These are phyloP conservation scores for Petunia hybrid DNA, from an alignment of 305 asterid species.

Conservation along the genomic window DNA sequence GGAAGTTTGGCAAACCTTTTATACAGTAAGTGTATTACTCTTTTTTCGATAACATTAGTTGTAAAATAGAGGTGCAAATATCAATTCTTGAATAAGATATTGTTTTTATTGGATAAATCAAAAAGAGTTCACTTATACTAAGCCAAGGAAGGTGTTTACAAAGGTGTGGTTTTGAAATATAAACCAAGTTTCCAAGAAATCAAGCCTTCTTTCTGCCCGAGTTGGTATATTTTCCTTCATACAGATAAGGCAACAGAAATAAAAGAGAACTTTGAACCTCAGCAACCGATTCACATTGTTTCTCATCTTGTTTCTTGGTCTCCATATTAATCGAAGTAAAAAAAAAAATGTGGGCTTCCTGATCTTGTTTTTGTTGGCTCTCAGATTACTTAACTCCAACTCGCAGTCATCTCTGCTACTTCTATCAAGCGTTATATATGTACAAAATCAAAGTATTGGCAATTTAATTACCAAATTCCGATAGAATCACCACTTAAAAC, in stretches of 20 bases:
- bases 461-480: background rate
- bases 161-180: slow-evolving; percentile 15
- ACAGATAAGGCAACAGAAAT: background rate
- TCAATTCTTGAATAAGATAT: background rate
- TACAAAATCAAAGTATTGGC: background rate
- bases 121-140: background rate
- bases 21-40: slow-evolving; percentile 65
- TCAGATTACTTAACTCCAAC: background rate
- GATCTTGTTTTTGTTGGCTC: background rate
- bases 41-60: background rate
- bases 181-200: background rate
- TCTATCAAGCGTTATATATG: background rate
- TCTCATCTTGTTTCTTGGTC: background rate
- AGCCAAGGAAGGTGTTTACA: background rate
- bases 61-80: background rate
- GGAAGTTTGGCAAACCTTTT: slow-evolving; percentile 95
- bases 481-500: background rate
- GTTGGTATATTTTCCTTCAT: too few relatives aligned
- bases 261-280: background rate
- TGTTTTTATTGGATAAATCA: background rate
- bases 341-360: background rate
- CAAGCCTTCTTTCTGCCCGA: background rate
- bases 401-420: background rate
- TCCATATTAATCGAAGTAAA: background rate
- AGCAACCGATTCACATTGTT: background rate